Base-by-base conservation (phyloP, 2,329 filamentous ascomycete genomes). In the Aureobasidium sp. region DNA sequence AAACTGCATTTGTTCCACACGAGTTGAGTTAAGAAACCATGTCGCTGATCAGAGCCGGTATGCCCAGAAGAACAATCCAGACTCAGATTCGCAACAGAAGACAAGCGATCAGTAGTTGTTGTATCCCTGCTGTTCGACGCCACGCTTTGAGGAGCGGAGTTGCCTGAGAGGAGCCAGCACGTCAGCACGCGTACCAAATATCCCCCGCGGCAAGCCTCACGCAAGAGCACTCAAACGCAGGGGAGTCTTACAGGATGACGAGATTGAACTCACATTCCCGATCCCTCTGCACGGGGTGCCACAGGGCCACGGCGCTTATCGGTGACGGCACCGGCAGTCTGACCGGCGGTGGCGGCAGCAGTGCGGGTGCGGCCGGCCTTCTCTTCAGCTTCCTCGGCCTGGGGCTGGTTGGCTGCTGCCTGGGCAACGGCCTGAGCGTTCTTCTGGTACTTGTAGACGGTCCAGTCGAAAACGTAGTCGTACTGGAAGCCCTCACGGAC, bases 381-480 rank as follows among this genome's bases (percentile, higher is more conserved):
- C 72, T 94, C 90, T 20, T 91, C 88, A 44, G 86, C 86, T 67
- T 91, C 88, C 65, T 84, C 82, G 68, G 84, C 85, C 76, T 84
- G 81, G 63, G 78, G 79, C 72, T 85, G 80, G 70, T 84, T 82
- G 68, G 83, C 87, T 68, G 86, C 87, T 69, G 89, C 89, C 76
- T 93, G 88, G 69, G 90, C 90, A 76, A 96, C 96, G 72, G 91
- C 91, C 80, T 95, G 90, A 61, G 92, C 92, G 71, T 97, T 97
- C 87, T 97, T 97, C 85, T 97, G 92, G 83, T 97, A 97, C 83
- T 97, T 97, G 86, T 97, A 97, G 72, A 97, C 94, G 64, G 94
- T 99, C 94, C 94, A 99, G 80, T 99, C 94, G 72, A 99, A 99
- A 70, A 99, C 94, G 71, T 99, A 97, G 79, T 99, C 94, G 78